phyloP scores from a whole-genome alignment of 1,139 yeast genomes.

The Scheffersomyces lignicola region DNA sequence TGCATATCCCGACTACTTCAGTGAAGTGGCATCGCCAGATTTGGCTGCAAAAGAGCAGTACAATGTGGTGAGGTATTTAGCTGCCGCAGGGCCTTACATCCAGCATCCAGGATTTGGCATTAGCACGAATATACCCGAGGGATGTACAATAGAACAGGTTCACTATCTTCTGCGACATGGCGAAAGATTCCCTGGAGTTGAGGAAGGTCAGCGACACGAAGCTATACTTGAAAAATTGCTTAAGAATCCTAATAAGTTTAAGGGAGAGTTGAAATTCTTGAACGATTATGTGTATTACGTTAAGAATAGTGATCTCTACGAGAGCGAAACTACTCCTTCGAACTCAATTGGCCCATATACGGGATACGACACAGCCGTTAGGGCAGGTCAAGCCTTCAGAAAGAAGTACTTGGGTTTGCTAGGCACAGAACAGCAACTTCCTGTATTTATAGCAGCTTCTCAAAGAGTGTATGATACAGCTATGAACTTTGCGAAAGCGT shows the following conservation, averaged over 20 bases:
- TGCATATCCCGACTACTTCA: constrained; percentile 23
- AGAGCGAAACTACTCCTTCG: constrained; percentile 26
- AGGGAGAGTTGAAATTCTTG: constrained; percentile 26
- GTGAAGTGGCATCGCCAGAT: constrained; percentile 28
- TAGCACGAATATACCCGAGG: constrained; percentile 30
- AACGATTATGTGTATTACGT: constrained; percentile 29
- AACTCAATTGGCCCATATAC: constrained; percentile 23
- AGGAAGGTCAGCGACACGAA: constrained; percentile 23
- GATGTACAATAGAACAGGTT: constrained; percentile 35
- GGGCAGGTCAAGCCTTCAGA: constrained; percentile 34
- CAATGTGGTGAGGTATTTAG: constrained; percentile 32
- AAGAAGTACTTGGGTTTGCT: constrained; percentile 28
- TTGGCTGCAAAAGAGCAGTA: constrained; percentile 30
- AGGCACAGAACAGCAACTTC: constrained; percentile 19
- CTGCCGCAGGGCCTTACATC: constrained; percentile 40
- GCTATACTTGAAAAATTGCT: constrained; percentile 22
- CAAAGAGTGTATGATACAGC: constrained; percentile 33
- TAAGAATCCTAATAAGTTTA: constrained; percentile 17
- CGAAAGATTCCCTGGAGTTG: constrained; percentile 34
- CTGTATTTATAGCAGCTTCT: constrained; percentile 32
- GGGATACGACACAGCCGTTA: constrained; percentile 27
- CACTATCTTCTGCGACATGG: constrained; percentile 39
- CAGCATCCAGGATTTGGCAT: constrained; percentile 37
- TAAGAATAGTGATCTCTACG: constrained; percentile 23
- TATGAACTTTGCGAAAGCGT: constrained; percentile 30